Evolutionary conservation across 257 asterid genomes (phyloP).

Genomic region (Solanum rostratum): DNA sequence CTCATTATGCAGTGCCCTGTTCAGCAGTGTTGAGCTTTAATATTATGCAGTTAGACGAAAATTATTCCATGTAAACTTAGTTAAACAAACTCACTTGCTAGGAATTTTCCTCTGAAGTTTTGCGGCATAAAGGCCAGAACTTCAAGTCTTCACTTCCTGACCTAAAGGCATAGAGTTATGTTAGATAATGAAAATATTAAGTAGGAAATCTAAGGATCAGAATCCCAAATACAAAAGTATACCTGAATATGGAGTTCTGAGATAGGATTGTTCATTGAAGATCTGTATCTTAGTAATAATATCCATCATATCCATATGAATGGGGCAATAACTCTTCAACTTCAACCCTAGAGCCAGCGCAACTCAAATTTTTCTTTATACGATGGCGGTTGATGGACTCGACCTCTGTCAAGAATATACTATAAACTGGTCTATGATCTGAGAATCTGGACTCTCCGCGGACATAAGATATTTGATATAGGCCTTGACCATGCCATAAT

Average conservation of each 20-base stretch:
- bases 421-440: conserved; percentile 83
- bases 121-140: background rate
- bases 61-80: background rate
- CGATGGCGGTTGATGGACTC: conserved; percentile 58
- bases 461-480: conserved; percentile 80
- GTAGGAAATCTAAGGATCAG: background rate
- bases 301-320: conserved; percentile 30
- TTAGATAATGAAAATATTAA: background rate
- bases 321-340: conserved; percentile 83
- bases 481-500: conserved; percentile 84
- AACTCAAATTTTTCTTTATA: conserved; percentile 57
- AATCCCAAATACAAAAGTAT: background rate
- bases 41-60: background rate
- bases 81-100: background rate
- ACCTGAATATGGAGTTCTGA: background rate
- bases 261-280: background rate
- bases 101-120: background rate
- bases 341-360: conserved; percentile 67
- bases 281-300: conserved; percentile 24
- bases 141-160: background rate
- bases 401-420: conserved; percentile 75
- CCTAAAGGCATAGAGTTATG: background rate
- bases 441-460: conserved; percentile 96
- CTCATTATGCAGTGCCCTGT: background rate
- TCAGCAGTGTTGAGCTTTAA: background rate